Evolutionary conservation across 2,329 filamentous ascomycete species (phyloP), one percentile per base, ranked within the genome.

Genomic region (Diatrype stigma): DNA sequence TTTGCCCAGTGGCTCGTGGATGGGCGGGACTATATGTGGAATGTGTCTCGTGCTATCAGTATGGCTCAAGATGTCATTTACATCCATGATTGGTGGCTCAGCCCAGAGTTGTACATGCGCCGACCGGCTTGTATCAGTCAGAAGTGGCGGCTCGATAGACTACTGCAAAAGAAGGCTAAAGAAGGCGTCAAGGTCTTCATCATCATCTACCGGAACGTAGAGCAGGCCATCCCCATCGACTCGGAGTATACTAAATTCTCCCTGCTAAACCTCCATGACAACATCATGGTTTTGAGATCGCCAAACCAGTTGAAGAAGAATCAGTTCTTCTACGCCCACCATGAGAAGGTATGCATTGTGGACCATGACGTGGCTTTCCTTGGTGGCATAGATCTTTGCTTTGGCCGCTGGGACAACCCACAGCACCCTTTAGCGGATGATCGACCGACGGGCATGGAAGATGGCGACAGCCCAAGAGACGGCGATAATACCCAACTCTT

Each of bases 41-140:
- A 96, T 67, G 91, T 97, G 7, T 97, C 93, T 11, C 84, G 93
- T 57, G 94, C 94, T 12, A 95, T 99, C 63, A 94, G 90, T 66
- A 96, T 96, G 84, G 94, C 94, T 8, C 90, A 90, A 63, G 94
- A 97, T 72, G 93, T 97, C 55, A 93, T 99, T 60, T 97, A 97
- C 70, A 97, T 99, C 56, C 94, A 99, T 67, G 94, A 97, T 69
- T 99, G 94, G 94, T 99, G 94, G 94, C 74, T 99, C 38, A 96
- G 90, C 60, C 94, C 94, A 1, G 93, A 99, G 70, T 74, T 99
- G 42, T 99, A 99, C 73, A 86, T 97, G 85, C 84, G 94, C 53
- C 82, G 94, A 51, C 94, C 94, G 48, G 89, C 94, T 22, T 91
- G 90, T 44, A 96, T 97, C 70, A 96, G 92, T 65, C 93, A 97